Conservation (phyloP, 345 rosid species). For the Populus tremula region DNA sequence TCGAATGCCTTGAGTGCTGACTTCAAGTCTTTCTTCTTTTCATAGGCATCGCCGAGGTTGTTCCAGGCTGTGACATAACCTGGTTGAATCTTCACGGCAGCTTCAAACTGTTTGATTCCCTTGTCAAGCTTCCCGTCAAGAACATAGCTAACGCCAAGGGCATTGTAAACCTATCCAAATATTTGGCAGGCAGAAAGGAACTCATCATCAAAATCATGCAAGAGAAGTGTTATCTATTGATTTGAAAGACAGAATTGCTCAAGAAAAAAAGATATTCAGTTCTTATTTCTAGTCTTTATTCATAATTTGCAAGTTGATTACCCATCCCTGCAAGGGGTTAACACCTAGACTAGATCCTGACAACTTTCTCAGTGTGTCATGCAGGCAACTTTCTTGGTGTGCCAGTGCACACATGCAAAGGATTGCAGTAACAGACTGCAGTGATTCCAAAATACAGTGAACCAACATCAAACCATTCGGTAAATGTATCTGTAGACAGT, state of each 20-base stretch:
- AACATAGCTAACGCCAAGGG: constrained; percentile 71
- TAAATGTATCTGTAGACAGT: background rate
- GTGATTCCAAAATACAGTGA: background rate
- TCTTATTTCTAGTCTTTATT: background rate
- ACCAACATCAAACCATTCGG: background rate
- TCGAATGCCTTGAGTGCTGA: constrained; percentile 90
- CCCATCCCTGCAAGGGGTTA: no score
- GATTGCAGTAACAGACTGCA: background rate
- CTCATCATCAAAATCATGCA: background rate
- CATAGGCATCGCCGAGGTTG: constrained; percentile 96
- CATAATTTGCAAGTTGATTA: background rate
- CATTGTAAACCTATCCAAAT: constrained; percentile 45
- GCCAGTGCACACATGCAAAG: background rate
- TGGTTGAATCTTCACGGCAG: constrained; percentile 83
- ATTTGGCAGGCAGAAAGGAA: background rate
- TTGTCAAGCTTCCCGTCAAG: constrained; percentile 82
- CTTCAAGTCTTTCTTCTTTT: constrained; percentile 74
- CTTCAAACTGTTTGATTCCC: constrained; percentile 78
- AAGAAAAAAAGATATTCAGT: background rate
- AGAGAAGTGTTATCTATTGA: background rate
- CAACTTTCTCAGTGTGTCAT: background rate
- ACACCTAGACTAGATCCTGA: background rate
- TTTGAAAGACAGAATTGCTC: background rate
- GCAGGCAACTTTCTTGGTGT: background rate
- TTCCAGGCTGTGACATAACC: constrained; percentile 98